Evolutionary conservation across 2,329 filamentous ascomycete species (phyloP), one percentile per base, ranked within the genome.

Genomic region (Fusarium domesticum): DNA sequence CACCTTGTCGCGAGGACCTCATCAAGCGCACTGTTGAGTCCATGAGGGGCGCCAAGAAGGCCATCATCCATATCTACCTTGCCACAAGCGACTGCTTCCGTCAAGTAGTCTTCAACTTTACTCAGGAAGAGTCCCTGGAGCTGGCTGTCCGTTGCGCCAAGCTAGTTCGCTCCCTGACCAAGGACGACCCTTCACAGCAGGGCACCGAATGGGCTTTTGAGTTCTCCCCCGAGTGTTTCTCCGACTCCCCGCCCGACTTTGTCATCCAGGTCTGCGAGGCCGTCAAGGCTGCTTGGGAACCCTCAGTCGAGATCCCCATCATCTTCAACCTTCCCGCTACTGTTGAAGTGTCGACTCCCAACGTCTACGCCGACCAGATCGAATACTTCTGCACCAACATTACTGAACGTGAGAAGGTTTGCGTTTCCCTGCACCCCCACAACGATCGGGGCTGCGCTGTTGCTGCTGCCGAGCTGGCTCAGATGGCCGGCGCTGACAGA

Each of bases 241-340:
- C 91, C 6, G 92, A 97, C 69, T 89, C 89, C 2, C 80, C 84
- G 44, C 84, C 89, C 11, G 90, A 95, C 32, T 97, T 87, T 62
- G 88, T 82, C 14, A 71, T 97, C 25, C 71, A 84, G 64, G 78
- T 97, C 33, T 97, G 93, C 67, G 84, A 95, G 64, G 92, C 92
- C 25, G 92, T 97, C 60, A 96, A 96, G 77, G 85, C 77, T 6
- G 93, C 91, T 1, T 98, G 93, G 93, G 90, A 77, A 51, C 92
- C 93, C 1, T 82, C 80, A 1, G 81, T 75, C 31, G 81, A 89
- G 66, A 84, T 83, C 58, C 88, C 85, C 37, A 89, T 98, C 67
- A 95, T 98, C 64, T 93, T 98, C 77, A 97, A 97, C 72, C 77
- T 98, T 39, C 92, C 93, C 1, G 92, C 93, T 2, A 98, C 93